Evolutionary conservation across 148 eudicot genomes (phyloP), one percentile per base, ranked within the genome.

Genomic region (Simmondsia chinensis): DNA sequence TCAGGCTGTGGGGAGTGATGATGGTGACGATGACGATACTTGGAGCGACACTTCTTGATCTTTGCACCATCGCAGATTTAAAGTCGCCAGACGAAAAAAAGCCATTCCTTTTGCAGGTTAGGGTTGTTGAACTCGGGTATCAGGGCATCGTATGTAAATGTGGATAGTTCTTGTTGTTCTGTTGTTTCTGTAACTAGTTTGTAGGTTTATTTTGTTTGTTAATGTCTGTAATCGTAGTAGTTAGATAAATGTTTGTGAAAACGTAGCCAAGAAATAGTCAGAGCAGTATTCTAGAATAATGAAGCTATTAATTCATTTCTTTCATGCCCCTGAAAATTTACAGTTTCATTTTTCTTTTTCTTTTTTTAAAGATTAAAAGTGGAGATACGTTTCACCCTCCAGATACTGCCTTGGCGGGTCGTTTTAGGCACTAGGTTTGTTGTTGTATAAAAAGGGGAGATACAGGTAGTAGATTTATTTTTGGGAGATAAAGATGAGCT

Each of bases 1-100:
- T 43, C 70, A 89, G 97, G 97, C 73, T 55, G 93, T 89, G 38
- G 95, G 71, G 42, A 84, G 97, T 24, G 97, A 84, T 36, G 78
- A 79, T 33, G 93, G 80, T 1, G 89, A 88, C 31, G 87, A 79
- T 10, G 79, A 70, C 14, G 79, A 76, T 41, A 72, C 45, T 25
- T 89, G 97, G 97, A 89, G 95, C 26, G 95, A 89, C 60, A 57
- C 74, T 5, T 89, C 68, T 78, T 61, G 23, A 18, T 2, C 13
- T 14, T 25, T 44, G 16, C 14, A 16, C 45, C 5, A 11, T 30
- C 7, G 7, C 33, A 22, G 20, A 21, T n/a, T 18, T 33, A 13
- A 26, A 42, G 57, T 18, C 20, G 45, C 14, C 37, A 37, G 65
- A 13, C 33, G 20, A 17, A 48, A 20, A 20, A 39, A 25, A 16